Evolutionary conservation across 2,329 filamentous ascomycete species (phyloP), one percentile per base, ranked within the genome.

Genomic region (Fusarium cyanostomum): DNA sequence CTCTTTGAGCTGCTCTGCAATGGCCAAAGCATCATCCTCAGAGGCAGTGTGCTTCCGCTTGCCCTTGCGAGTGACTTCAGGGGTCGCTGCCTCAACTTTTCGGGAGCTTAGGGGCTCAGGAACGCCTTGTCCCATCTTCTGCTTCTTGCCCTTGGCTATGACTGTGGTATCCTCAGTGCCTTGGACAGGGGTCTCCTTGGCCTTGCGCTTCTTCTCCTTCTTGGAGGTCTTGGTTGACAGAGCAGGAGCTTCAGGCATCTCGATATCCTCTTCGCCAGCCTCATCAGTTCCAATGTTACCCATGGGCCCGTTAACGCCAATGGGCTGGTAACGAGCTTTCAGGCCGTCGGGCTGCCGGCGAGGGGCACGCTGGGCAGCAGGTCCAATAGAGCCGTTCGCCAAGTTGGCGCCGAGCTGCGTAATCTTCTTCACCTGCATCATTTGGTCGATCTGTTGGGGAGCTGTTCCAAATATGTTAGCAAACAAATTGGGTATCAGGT

Each of bases 301-400:
- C 66, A 73, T 69, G 27, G 73, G 56, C 18, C 67, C 71, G 56
- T 69, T 71, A 38, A 85, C 80, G 26, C 90, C 90, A 39, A 89
- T 84, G 1, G 90, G 90, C 51, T 83, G 83, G 74, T 85, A 92
- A 30, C 90, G 85, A 75, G 88, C 84, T 69, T 83, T 86, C 51
- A 94, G 77, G 7, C 87, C 89, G 68, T 84, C 81, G 2, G 91
- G 89, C 73, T 93, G 91, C 41, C 84, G 80, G 57, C 88, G 84
- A 44, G 86, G 79, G 2, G 81, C 74, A 57, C 80, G 85, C 54
- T 82, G 78, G 5, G 83, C 77, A 3, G 81, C 78, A 43, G 81
- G 78, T 18, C 79, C 81, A n/a, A 54, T 76, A 52, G 74, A 65
- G 13, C 60, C 52, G 21, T 52, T 55, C 28, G 54, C 63, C 73